Percentiles rank a stretch among this genome's conserved stretches.
Conservation (phyloP, 768 basidiomycete species). For the Tylopilus sp. region DNA sequence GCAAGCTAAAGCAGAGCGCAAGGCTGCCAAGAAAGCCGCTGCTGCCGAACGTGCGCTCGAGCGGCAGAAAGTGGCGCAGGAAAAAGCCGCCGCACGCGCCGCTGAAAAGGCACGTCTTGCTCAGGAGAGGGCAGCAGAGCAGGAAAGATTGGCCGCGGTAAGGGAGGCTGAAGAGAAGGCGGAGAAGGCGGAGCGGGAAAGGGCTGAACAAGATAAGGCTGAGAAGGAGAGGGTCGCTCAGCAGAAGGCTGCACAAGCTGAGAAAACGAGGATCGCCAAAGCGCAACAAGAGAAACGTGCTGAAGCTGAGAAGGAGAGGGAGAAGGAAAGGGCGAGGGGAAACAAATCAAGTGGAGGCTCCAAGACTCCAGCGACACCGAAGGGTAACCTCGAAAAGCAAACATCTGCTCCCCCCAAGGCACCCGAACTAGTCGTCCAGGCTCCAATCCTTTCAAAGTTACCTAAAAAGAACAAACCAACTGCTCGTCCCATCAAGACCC, state of each 20-base stretch:
- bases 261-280: slow-evolving; percentile 35
- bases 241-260: slow-evolving; percentile 35
- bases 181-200: slow-evolving; percentile 34
- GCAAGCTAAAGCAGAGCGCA: slow-evolving; percentile 57
- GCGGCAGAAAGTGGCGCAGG: slow-evolving; percentile 52
- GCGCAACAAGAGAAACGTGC: slow-evolving; percentile 31
- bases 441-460: slow-evolving; percentile 75
- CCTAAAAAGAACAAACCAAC: slow-evolving; percentile 78
- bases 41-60: slow-evolving; percentile 62
- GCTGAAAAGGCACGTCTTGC: slow-evolving; percentile 53
- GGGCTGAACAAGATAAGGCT: slow-evolving; percentile 36
- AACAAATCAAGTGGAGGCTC: slow-evolving; percentile 23
- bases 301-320: slow-evolving; percentile 29
- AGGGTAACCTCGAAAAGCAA: slow-evolving; percentile 19
- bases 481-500: slow-evolving; percentile 53
- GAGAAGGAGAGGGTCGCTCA: slow-evolving; percentile 36
- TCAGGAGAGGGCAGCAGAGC: slow-evolving; percentile 53
- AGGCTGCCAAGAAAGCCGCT: slow-evolving; percentile 61
- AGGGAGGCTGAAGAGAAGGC: slow-evolving; percentile 40
- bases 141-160: slow-evolving; percentile 42
- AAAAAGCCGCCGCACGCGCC: slow-evolving; percentile 50
- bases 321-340: slow-evolving; percentile 28
- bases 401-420: slow-evolving; percentile 14
- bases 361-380: slow-evolving; percentile 19
- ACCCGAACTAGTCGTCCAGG: slow-evolving; percentile 48